Conservation (phyloP, 768 basidiomycete genomes). For the Phlebiopsis gigantea region DNA sequence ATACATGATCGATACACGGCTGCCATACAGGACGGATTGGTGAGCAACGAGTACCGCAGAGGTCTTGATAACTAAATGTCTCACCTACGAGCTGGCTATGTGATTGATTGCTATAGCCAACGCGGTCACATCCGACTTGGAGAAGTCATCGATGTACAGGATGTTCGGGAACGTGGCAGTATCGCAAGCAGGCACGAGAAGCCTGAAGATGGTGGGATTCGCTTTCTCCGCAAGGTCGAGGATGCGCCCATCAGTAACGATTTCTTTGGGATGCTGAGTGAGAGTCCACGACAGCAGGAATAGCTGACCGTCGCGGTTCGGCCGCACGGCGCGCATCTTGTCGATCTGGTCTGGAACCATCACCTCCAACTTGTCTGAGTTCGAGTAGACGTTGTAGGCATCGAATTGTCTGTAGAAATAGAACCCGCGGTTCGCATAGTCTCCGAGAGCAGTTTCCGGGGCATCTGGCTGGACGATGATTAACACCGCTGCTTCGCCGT, state of each 20-base stretch:
- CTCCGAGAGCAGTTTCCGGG: constrained; percentile 6
- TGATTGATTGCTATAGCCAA: constrained; percentile 11
- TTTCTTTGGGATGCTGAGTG: constrained; percentile 6
- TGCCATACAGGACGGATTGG: neutral
- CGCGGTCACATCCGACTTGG: constrained; percentile 6
- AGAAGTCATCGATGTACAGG: constrained; percentile 13
- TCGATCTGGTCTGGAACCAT: constrained; percentile 12
- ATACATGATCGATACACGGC: no score
- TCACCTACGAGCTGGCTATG: neutral
- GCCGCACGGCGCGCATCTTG: constrained; percentile 4
- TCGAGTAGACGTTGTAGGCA: constrained; percentile 11
- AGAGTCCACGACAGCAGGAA: constrained; percentile 14
- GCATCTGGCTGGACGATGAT: constrained; percentile 9
- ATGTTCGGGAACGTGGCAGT: constrained; percentile 11
- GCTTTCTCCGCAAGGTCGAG: constrained; percentile 5
- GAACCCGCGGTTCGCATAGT: constrained; percentile 7
- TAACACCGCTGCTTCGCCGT: constrained; percentile 10
- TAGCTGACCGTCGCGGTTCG: constrained; percentile 1
- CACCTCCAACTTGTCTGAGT: constrained; percentile 3
- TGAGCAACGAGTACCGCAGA: neutral
- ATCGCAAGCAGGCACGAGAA: neutral
- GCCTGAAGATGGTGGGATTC: constrained; percentile 1
- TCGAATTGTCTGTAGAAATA: constrained; percentile 11
- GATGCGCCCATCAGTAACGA: constrained; percentile 6
- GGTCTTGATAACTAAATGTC: neutral